Evolutionary conservation across 306 rosid species (phyloP).

Genomic region (Macrotyloma uniflorum): DNA sequence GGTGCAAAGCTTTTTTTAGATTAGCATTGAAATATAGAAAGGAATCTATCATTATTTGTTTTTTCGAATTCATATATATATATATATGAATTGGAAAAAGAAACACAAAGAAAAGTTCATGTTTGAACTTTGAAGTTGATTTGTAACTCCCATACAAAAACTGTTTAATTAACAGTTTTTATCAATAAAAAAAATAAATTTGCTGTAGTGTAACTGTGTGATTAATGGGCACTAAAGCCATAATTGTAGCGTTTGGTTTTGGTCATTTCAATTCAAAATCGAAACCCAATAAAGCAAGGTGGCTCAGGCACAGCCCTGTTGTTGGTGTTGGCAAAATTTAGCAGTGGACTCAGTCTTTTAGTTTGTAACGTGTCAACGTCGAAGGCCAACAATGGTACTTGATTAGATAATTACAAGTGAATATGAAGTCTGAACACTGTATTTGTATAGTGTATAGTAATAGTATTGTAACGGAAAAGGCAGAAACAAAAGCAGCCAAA

Average conservation of each 20-base stretch:
- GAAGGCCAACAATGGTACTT: conserved; percentile 25
- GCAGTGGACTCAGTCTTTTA: conserved; percentile 1
- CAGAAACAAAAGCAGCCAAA: conserved; percentile 51
- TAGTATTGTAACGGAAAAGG: conserved; percentile 30
- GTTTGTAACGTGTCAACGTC: conserved; percentile 29
- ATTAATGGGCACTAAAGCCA: conserved; percentile 31
- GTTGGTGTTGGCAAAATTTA: background rate
- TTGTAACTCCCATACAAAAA: conserved; percentile 16
- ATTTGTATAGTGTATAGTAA: background rate
- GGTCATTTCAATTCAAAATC: conserved; percentile 35
- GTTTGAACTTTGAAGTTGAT: background rate
- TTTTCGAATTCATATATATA: too few species aligned
- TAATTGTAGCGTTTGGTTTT: conserved; percentile 31
- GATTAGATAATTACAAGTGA: conserved; percentile 31
- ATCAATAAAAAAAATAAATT: background rate
- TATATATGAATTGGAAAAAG: too few species aligned
- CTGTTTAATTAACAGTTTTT: background rate
- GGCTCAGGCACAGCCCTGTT: background rate
- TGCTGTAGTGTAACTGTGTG: conserved; percentile 28
- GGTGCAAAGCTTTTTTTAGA: too few species aligned
- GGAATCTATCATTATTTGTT: too few species aligned
- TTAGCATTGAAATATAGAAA: too few species aligned
- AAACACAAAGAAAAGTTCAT: too few species aligned
- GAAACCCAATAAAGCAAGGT: conserved; percentile 30
- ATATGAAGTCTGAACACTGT: conserved; percentile 5